Evolutionary conservation across 495 filamentous ascomycete species (phyloP), one percentile per base, ranked within the genome.

Genomic region (Penicilliopsis zonata): DNA sequence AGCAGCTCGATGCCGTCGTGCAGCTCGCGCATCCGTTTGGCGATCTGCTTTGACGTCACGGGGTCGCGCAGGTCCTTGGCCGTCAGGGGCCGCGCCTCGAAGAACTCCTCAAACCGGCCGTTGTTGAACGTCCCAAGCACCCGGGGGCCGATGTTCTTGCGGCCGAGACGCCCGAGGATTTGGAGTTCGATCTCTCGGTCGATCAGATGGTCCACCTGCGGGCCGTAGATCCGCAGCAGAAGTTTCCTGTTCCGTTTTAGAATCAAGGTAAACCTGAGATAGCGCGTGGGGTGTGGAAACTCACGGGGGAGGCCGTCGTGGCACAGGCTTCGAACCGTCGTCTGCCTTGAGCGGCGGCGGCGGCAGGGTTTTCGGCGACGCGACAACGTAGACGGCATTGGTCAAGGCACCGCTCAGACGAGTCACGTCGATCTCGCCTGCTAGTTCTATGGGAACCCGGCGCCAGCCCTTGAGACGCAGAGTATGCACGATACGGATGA

Each of bases 11-110:
- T 79, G 5, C 90, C 90, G 34, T 92, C 84, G 42, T 99, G 90
- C 13, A 99, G 67, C 55, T 99, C 90, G 37, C 86, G 69, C 83
- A 99, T 93, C 23, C 90, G 78, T 65, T 96, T 99, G n/a, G 90
- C 87, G 50, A 99, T 96, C 42, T 94, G 82, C 44, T 72, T 82
- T 22, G 82, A 87, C 0, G 82, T 94, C 18, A 80, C 79, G 2
- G 86, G 80, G 31, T 77, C 69, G 14, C 83, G 77, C 31, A 99
- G 57, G 47, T 94, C 85, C 7, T 70, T 59, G 2, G 78, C 64
- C 0, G 78, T 87, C 18, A 99, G 63, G 2, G 90, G 75, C 13
- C 67, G 65, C 0, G 92, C 83, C 46, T 94, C 70, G 43, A 90
- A 80, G 51, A 77, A 94, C 54, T 96, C 77, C 54, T 99, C 90